Percentiles rank a stretch among this genome's conserved stretches.
These are phyloP conservation scores for Pyrus pyrifolia DNA, from an alignment of 306 rosid genomes.

Conservation along the genomic window DNA sequence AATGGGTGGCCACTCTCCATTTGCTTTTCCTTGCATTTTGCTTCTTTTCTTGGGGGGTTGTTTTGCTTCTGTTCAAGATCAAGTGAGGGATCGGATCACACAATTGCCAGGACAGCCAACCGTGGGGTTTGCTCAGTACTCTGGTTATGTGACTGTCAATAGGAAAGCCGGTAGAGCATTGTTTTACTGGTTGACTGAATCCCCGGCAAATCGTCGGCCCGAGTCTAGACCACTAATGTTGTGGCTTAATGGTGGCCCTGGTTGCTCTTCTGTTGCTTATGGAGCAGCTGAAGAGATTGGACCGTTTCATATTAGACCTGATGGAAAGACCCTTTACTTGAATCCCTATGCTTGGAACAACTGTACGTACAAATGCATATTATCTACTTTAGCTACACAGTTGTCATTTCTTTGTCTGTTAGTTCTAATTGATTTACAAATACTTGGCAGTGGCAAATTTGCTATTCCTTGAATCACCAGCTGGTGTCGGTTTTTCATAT, in stretches of 20 bases:
- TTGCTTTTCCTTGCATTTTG: constrained; percentile 33
- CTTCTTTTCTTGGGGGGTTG: constrained; percentile 39
- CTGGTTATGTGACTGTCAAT: constrained; percentile 88
- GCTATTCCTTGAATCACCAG: constrained; percentile 91
- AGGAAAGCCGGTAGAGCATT: constrained; percentile 70
- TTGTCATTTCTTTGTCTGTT: not conserved
- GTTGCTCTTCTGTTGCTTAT: constrained; percentile 95
- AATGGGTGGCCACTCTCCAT: constrained; percentile 40
- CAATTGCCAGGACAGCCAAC: constrained; percentile 80
- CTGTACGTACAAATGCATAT: constrained; percentile 33
- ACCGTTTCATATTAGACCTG: constrained; percentile 74
- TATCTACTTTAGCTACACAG: not conserved
- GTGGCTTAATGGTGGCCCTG: constrained; percentile 99
- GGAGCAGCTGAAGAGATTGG: constrained; percentile 96
- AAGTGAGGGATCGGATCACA: constrained; percentile 55
- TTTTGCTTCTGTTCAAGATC: constrained; percentile 51
- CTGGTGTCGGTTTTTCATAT: constrained; percentile 96
- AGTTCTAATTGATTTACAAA: constrained; percentile 9
- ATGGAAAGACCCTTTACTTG: constrained; percentile 74
- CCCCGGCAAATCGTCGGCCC: constrained; percentile 51
- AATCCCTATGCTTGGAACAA: constrained; percentile 93
- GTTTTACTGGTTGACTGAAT: constrained; percentile 87
- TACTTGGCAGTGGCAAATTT: constrained; percentile 76
- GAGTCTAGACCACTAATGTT: constrained; percentile 73
- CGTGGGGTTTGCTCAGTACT: constrained; percentile 73